These are phyloP conservation scores for Pistacia vera DNA, from an alignment of 345 rosid species.

Conservation along the genomic window DNA sequence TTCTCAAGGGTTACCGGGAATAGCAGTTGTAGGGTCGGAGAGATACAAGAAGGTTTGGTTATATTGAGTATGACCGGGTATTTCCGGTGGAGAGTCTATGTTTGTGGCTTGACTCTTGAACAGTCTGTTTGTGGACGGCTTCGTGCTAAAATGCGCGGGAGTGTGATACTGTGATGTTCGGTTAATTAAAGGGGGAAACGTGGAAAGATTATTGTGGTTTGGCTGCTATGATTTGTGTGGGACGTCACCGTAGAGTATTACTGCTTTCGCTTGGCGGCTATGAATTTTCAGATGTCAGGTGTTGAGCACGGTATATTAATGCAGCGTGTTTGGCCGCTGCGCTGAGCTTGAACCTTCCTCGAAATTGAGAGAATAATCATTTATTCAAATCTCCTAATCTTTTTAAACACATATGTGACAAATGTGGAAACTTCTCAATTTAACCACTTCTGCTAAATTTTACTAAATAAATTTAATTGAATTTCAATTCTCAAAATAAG, in stretches of 20 bases:
- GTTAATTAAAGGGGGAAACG: slow-evolving; percentile 11
- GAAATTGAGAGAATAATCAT: background rate
- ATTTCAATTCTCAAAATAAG: no score
- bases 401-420: no score
- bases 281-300: background rate
- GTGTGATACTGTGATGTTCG: background rate
- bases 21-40: slow-evolving; percentile 8
- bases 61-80: slow-evolving; percentile 16
- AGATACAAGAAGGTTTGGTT: background rate
- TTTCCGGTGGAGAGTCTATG: slow-evolving; percentile 17
- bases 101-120: background rate
- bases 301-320: background rate
- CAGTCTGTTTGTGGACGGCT: background rate
- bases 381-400: no score
- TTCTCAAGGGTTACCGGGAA: slow-evolving; percentile 24
- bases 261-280: slow-evolving; percentile 6
- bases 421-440: no score
- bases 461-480: no score
- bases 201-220: slow-evolving; percentile 14
- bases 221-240: background rate
- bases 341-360: background rate
- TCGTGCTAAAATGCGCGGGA: slow-evolving; percentile 16
- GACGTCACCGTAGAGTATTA: background rate
- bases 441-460: no score
- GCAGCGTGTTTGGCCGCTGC: background rate